Base-by-base conservation (phyloP, 2,329 filamentous ascomycete species). In the Aspergillus luchuensis region DNA sequence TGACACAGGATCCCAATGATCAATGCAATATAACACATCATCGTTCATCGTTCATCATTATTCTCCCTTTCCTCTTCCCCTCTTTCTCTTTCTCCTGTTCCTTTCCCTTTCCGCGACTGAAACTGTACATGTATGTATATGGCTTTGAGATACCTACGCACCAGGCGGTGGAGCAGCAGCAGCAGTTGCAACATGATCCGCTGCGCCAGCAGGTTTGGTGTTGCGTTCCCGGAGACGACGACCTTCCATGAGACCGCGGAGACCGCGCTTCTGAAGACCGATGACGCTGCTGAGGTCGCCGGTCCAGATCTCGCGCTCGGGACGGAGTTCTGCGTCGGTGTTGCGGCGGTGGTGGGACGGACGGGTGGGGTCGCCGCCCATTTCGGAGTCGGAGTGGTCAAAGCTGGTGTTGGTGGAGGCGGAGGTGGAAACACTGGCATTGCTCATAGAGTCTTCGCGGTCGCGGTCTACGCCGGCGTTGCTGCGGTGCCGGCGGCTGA, bases 171-270 rank as follows among this genome's bases (percentile, higher is more conserved):
- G 23, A 11, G 25, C 25, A 17, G 41, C 17, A 45, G 19, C 8
- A 19, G 17, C 41, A 45, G 21, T n/a, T 10, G 39, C 39, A 49
- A 15, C 45, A 28, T 25, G 15, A 19, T 50, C 47, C 1, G 10
- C 6, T 6, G 43, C 43, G 45, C 69, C 73, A 2, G 70, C 56
- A 1, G 73, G 72, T 53, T 75, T 76, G 6, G 66, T 77, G 11
- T 83, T 84, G 65, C 91, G 82, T 75, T 96, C 92, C 48, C 93
- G 83, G 81, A 97, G 88, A 62, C 94, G 84, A 48, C 94, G 82
- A 3, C 94, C 94, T 76, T 98, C 95, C 95, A 99, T 98, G 67
- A 99, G 76, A 0, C 95, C 95, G 61, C 94, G 84, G 38, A 99
- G 76, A 0, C 95, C 95, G 57, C 95, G 85, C 81, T 99, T 99